Base-by-base conservation (phyloP, 176 grass and related monocot genomes). In the Cenchrus americanus region DNA sequence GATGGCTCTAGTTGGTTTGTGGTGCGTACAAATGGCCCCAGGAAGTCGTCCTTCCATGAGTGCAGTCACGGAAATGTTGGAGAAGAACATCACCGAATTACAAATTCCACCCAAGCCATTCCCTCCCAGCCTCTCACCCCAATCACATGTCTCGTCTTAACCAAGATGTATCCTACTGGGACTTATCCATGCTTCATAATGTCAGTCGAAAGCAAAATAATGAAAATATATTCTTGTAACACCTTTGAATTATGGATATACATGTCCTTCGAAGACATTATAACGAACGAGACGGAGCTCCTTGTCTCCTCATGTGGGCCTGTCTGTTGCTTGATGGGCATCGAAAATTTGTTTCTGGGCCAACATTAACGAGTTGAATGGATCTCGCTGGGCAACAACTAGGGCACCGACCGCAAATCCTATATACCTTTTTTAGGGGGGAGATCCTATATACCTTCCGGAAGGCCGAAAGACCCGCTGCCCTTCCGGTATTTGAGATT, bases 51-150 rank as follows among this genome's bases (percentile, higher is more conserved):
- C 92, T 64, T 67, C 85, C 3, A 94, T 92, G 78, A 89, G 74
- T 32, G 86, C 19, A 53, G 92, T 86, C 6, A 19, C 80, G 21
- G 87, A 94, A 72, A 94, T 94, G 87, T 26, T 94, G 10, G 80
- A 88, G 57, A 89, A 70, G 47, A 80, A 19, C 54, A 57, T 88
- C 50, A 18, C 76, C 0, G 73, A 88, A 77, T 17, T 94, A 55
- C 57, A 86, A 55, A 83, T 92, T 40, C 88, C 88, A 26, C 86
- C 88, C 1, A 86, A 84, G 66, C 68, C 66, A 1, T 79, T 79
- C 66, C 53, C 62, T 62, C 62, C 66, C 0, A 62, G 42, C 37
- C 8, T 24, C 24, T 10, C 42, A 7, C 18, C 24, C 42, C 2
- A 7, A 62, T 50, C 64, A 19, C 5, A 19, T 14, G 8, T 40